Conservation (phyloP, 78 protist genomes). For the Monosiga brevicollis region DNA sequence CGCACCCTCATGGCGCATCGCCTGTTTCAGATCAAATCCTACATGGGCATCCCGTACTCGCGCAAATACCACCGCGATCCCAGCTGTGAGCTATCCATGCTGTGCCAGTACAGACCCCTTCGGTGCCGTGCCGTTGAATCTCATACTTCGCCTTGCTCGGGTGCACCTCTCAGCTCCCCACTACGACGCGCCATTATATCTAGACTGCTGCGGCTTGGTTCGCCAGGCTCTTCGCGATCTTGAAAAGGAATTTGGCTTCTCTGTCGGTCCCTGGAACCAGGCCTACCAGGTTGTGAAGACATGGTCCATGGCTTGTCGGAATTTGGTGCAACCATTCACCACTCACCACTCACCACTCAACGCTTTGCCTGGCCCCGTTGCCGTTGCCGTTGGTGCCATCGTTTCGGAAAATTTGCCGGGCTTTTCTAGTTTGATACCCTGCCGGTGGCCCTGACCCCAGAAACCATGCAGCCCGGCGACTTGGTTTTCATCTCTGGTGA, state of each 20-base stretch:
- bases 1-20: no score
- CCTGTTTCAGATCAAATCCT: no score
- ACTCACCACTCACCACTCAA: not conserved
- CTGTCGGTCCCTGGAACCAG: conserved; percentile 20
- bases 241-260: conserved; percentile 12
- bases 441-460: not conserved
- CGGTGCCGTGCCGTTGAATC: no score
- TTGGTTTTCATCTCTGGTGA: not conserved
- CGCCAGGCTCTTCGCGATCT: conserved; percentile 12
- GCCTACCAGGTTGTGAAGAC: conserved; percentile 5
- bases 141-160: no score
- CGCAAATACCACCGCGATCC: not conserved
- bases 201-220: conserved; percentile 25
- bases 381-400: no score
- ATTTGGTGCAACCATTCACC: not conserved
- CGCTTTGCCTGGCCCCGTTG: not conserved
- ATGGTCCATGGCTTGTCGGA: not conserved
- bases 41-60: not conserved
- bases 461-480: conserved; percentile 13
- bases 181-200: conserved; percentile 13
- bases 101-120: no score
- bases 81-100: no score
- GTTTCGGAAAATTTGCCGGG: no score
- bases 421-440: conserved; percentile 4
- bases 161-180: not conserved